These are phyloP conservation scores for Adenanthera pavonina DNA, from an alignment of 306 rosid genomes.

Conservation along the genomic window DNA sequence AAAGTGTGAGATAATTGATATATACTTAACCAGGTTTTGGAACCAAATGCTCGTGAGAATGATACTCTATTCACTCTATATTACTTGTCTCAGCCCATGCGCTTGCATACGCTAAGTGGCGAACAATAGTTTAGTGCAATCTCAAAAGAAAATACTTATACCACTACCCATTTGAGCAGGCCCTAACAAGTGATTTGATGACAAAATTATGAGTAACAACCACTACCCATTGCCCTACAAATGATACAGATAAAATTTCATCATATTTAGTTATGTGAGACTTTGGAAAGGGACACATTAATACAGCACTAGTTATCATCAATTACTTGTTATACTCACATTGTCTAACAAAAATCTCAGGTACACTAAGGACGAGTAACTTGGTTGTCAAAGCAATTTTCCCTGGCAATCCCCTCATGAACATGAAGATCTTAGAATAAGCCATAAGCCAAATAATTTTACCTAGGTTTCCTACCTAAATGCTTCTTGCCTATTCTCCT, in stretches of 20 bases:
- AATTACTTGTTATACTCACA: background rate
- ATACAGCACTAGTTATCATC: background rate
- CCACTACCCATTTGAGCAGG: too few relatives aligned
- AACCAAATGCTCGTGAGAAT: too few relatives aligned
- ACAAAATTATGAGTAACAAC: constrained; percentile 83
- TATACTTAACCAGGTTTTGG: too few relatives aligned
- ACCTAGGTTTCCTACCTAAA: constrained; percentile 54
- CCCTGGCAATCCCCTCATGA: background rate
- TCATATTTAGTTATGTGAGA: constrained; percentile 14
- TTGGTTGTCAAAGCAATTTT: constrained; percentile 20
- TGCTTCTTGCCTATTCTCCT: constrained; percentile 68
- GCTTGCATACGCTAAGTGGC: too few relatives aligned
- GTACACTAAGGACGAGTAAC: background rate
- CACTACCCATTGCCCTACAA: constrained; percentile 72
- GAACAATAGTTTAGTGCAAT: too few relatives aligned
- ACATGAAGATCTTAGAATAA: constrained; percentile 21
- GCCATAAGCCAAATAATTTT: background rate
- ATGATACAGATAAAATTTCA: constrained; percentile 26
- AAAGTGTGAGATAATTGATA: too few relatives aligned
- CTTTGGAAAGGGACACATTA: background rate
- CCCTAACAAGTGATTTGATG: constrained; percentile 66
- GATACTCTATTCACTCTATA: too few relatives aligned
- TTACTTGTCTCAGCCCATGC: too few relatives aligned
- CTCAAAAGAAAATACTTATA: too few relatives aligned
- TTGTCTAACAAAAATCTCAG: constrained; percentile 1